phyloP scores from a whole-genome alignment of 495 filamentous ascomycete genomes.

The Aspergillus funiculosus region DNA sequence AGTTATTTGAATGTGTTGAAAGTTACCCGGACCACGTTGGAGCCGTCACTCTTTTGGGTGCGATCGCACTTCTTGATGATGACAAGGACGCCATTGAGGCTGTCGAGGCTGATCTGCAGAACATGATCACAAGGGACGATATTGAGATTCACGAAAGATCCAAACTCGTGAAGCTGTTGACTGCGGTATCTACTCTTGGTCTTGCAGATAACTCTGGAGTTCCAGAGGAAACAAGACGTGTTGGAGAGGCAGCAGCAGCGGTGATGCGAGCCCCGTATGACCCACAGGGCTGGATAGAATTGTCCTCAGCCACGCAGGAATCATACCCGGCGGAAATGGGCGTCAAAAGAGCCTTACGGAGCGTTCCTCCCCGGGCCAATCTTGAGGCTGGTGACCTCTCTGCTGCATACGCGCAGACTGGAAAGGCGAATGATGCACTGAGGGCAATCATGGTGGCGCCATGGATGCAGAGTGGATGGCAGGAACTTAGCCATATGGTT shows the following conservation, averaged over 20 bases:
- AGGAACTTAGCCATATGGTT: constrained; percentile 31
- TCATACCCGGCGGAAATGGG: constrained; percentile 71
- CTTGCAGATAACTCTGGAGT: constrained; percentile 28
- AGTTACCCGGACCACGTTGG: constrained; percentile 65
- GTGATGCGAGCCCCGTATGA: constrained; percentile 73
- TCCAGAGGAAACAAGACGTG: constrained; percentile 33
- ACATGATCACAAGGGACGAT: constrained; percentile 57
- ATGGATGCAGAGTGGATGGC: constrained; percentile 67
- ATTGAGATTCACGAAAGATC: constrained; percentile 41
- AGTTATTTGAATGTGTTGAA: constrained; percentile 74
- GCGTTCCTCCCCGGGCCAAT: constrained; percentile 62
- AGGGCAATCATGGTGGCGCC: constrained; percentile 75
- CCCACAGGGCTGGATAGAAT: constrained; percentile 68
- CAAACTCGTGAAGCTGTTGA: constrained; percentile 53
- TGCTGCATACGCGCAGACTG: constrained; percentile 69
- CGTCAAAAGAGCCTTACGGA: constrained; percentile 65
- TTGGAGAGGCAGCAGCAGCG: constrained; percentile 57
- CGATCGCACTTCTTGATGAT: constrained; percentile 72
- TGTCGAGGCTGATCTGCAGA: constrained; percentile 69
- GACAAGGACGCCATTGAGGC: constrained; percentile 75
- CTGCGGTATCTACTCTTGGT: constrained; percentile 47
- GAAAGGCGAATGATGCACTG: constrained; percentile 65
- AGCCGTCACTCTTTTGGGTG: constrained; percentile 71
- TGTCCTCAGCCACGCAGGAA: constrained; percentile 53
- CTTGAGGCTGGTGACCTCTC: constrained; percentile 65